Conservation (phyloP, 768 basidiomycete species). For the Mycena albidolilacea region DNA sequence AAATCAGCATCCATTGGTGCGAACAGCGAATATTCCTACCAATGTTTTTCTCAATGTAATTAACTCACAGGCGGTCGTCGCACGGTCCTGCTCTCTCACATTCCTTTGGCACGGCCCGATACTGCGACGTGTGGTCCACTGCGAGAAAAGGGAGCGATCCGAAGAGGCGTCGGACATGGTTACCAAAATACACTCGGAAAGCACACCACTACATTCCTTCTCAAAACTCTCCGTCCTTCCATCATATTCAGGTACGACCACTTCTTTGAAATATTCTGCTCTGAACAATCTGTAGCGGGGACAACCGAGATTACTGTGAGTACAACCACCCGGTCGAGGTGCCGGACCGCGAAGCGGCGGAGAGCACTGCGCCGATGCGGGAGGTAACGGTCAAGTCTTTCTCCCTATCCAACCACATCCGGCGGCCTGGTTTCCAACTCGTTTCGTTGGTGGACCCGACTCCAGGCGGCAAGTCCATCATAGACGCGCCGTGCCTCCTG, state of each 20-base stretch:
- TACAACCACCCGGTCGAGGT: slow-evolving; percentile 64
- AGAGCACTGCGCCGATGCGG: slow-evolving; percentile 56
- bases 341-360: slow-evolving; percentile 40
- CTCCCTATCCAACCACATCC: slow-evolving; percentile 80
- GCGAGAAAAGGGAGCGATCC: slow-evolving; percentile 81
- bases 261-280: slow-evolving; percentile 4
- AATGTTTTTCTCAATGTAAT: not conserved
- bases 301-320: slow-evolving; percentile 95
- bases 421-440: slow-evolving; percentile 87
- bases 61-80: slow-evolving; percentile 55
- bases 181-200: slow-evolving; percentile 89
- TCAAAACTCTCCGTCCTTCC: slow-evolving; percentile 75
- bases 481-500: slow-evolving; percentile 82
- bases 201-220: slow-evolving; percentile 81
- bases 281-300: slow-evolving; percentile 68
- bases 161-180: slow-evolving; percentile 82
- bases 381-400: slow-evolving; percentile 94
- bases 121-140: slow-evolving; percentile 82
- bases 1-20: slow-evolving; percentile 55
- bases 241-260: slow-evolving; percentile 77
- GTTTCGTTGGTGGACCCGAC: slow-evolving; percentile 69
- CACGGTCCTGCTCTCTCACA: slow-evolving; percentile 85
- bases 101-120: slow-evolving; percentile 85
- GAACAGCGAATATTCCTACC: slow-evolving; percentile 47
- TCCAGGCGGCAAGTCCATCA: slow-evolving; percentile 59